Conservation (phyloP, 257 asterid species). For the Salvia miltiorrhiza region DNA sequence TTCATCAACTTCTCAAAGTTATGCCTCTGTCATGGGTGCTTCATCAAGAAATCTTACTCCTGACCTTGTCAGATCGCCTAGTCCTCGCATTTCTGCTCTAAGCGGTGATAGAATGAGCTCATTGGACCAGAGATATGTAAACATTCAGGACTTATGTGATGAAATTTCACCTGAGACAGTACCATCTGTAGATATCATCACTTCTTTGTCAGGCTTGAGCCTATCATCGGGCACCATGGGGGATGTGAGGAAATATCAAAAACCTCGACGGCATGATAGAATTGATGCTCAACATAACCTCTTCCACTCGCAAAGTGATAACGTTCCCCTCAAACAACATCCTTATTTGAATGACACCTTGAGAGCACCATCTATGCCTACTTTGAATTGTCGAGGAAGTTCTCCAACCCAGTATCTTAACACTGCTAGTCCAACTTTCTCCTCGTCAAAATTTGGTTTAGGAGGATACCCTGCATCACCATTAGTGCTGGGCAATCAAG, state of each 20-base stretch:
- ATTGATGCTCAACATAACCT: constrained; percentile 32
- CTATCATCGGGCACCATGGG: constrained; percentile 43
- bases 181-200: constrained; percentile 46
- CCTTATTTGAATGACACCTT: constrained; percentile 29
- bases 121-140: constrained; percentile 32
- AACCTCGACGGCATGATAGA: constrained; percentile 35
- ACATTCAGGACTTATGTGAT: constrained; percentile 27
- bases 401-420: constrained; percentile 50
- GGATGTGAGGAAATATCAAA: constrained; percentile 40
- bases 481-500: constrained; percentile 41
- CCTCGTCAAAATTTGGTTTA: constrained; percentile 44
- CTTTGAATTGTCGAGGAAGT: constrained; percentile 35
- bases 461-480: constrained; percentile 56
- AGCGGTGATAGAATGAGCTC: constrained; percentile 44
- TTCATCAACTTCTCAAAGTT: constrained; percentile 39
- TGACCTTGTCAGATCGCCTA: constrained; percentile 58
- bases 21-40: constrained; percentile 54
- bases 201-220: constrained; percentile 63
- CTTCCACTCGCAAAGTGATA: constrained; percentile 37
- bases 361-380: constrained; percentile 42
- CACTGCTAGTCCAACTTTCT: constrained; percentile 45
- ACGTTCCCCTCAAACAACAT: constrained; percentile 27
- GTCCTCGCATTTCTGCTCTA: constrained; percentile 53
- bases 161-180: constrained; percentile 32
- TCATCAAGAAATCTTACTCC: constrained; percentile 64